Evolutionary conservation across 176 grass and related monocot genomes (phyloP), one percentile per base, ranked within the genome.

Genomic region (Thinopyrum elongatum): DNA sequence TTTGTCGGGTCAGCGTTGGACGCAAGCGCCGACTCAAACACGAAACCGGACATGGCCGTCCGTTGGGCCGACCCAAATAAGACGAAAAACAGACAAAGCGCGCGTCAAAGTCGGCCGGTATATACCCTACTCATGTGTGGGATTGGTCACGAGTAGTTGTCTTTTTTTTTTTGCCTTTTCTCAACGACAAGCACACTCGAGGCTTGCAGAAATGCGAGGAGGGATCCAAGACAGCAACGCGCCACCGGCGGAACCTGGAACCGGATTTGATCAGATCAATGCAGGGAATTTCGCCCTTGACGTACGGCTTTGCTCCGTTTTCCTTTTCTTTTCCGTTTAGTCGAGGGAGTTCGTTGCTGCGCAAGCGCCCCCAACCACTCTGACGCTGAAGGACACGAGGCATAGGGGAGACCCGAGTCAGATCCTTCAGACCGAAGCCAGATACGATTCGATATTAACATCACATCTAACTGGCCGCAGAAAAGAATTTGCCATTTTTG

Each of bases 61-160:
- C 34, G 34, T 4, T 6, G 34, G 34, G 5, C 5, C 34, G 34
- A 35, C 0, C 34, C 34, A n/a, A 35, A 35, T 5, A 2, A 4
- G 5, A 35, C 34, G 4, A 35, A 35, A 35, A 5, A 5, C 34
- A 6, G 5, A 35, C 5, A 35, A 35, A 35, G 3, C 30, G 3
- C 3, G 30, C 3, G 30, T 31, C n/a, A n/a, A n/a, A n/a, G n/a
- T n/a, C n/a, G n/a, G n/a, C n/a, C n/a, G n/a, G n/a, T n/a, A n/a
- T n/a, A n/a, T 9, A 38, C 36, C 16, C 1, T 41, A 41, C 38
- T 41, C 35, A 42, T 55, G 17, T 17, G 7, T 42, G 74, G 26
- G 21, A 87, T 74, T 36, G 74, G 84, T 83, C 46, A 21, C 14
- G 29, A 12, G 88, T 90, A 79, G 61, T 72, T 86, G 72, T 68